Conservation (phyloP, 352 stramenopile genomes). For the Halophytophthora polymorphica region DNA sequence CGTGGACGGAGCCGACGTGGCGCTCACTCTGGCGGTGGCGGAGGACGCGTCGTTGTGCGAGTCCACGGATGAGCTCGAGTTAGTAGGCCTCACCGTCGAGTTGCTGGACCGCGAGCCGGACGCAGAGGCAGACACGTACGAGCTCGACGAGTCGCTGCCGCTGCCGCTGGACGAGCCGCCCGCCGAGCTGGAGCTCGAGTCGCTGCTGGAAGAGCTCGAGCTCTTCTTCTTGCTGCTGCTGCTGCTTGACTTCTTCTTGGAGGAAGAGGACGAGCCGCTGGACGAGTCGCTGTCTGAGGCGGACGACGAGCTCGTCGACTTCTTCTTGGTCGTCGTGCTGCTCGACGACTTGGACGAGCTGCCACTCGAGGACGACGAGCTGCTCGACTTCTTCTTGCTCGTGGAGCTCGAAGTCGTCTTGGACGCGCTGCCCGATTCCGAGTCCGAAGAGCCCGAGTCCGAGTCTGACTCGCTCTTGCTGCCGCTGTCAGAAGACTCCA, state of each 20-base stretch:
- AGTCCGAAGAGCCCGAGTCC: constrained; percentile 11
- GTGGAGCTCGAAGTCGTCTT: constrained; percentile 15
- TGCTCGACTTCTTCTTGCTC: constrained; percentile 19
- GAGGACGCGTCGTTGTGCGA: constrained; percentile 10
- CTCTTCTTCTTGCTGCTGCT: no score
- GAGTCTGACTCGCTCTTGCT: constrained; percentile 13
- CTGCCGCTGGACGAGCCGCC: constrained; percentile 11
- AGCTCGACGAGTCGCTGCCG: constrained; percentile 6
- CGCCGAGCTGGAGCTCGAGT: constrained; percentile 10
- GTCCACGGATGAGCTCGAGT: constrained; percentile 11
- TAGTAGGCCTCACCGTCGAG: constrained; percentile 14
- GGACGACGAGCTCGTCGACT: constrained; percentile 16
- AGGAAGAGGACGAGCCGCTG: constrained; percentile 14
- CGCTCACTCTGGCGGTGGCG: constrained; percentile 13
- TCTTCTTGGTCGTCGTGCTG: constrained; percentile 21
- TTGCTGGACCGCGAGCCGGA: constrained; percentile 9
- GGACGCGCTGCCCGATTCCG: constrained; percentile 13
- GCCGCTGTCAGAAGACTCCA: constrained; percentile 17
- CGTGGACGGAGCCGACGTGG: constrained; percentile 16
- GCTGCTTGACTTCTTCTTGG: constrained; percentile 10
- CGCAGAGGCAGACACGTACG: constrained; percentile 13
- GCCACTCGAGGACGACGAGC: constrained; percentile 24
- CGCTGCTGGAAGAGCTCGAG: constrained; percentile 10
- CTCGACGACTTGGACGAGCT: constrained; percentile 23
- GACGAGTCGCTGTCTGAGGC: constrained; percentile 16